Conservation (phyloP, 2,329 filamentous ascomycete genomes). For the Aspergillus sp. region DNA sequence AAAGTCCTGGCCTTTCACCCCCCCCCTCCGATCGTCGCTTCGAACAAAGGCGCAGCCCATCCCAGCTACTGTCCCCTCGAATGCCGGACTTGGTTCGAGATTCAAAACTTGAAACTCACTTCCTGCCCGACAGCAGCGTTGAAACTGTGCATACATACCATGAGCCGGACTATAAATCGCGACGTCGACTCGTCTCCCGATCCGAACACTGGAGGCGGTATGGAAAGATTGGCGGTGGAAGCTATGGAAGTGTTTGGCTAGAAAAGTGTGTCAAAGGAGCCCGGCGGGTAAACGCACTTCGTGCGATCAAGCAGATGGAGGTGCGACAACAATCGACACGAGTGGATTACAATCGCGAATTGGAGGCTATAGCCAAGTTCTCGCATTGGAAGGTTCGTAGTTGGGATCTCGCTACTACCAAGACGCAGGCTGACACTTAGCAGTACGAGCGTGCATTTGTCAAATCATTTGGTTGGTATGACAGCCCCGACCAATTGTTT, state of each 20-base stretch:
- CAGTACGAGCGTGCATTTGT: constrained; percentile 3
- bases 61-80: neutral
- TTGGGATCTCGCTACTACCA: neutral
- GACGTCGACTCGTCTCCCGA: neutral
- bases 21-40: neutral
- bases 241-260: constrained; percentile 2
- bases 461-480: constrained; percentile 7
- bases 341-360: constrained; percentile 1
- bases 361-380: neutral
- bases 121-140: neutral
- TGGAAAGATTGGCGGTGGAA: neutral
- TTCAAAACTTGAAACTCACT: constrained; percentile 3
- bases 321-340: neutral
- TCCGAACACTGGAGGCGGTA: neutral
- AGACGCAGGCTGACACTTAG: neutral
- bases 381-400: neutral
- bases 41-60: neutral
- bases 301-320: constrained; percentile 3
- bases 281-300: neutral
- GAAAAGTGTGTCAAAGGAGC: neutral
- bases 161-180: neutral
- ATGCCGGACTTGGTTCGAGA: constrained; percentile 2
- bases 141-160: constrained; percentile 2
- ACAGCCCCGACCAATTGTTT: neutral
- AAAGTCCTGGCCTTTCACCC: neutral